These are phyloP conservation scores for Fusarium denticulatum DNA, from an alignment of 2,329 filamentous ascomycete species.

Conservation along the genomic window DNA sequence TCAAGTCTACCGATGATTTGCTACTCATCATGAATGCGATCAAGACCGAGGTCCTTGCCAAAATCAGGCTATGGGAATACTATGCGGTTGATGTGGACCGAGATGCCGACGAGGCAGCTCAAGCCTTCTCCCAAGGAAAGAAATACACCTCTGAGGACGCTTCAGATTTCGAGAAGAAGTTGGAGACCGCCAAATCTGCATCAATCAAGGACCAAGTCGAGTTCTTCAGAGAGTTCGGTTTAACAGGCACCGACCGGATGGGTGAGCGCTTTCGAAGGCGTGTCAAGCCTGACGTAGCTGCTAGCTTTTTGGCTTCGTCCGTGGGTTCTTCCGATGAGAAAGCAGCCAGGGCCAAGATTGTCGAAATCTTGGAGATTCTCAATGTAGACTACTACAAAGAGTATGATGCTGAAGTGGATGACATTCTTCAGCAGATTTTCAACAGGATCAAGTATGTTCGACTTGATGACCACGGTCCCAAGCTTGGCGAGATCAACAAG, in stretches of 20 bases:
- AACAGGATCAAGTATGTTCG: constrained; percentile 96
- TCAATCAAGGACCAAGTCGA: constrained; percentile 63
- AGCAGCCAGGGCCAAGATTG: constrained; percentile 64
- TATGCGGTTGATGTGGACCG: constrained; percentile 84
- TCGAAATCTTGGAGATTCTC: constrained; percentile 78
- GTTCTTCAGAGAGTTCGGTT: constrained; percentile 74
- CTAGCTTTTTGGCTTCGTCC: constrained; percentile 58
- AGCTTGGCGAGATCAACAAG: constrained; percentile 79
- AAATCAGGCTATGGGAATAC: constrained; percentile 90
- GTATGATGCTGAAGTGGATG: constrained; percentile 84
- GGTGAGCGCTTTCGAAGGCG: constrained; percentile 81
- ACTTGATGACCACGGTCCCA: constrained; percentile 91
- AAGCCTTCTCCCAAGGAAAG: constrained; percentile 75
- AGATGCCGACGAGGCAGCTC: constrained; percentile 73
- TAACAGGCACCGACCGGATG: constrained; percentile 77
- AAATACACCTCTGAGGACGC: constrained; percentile 62
- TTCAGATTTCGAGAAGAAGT: constrained; percentile 43
- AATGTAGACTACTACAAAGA: constrained; percentile 92
- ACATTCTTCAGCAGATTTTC: constrained; percentile 89
- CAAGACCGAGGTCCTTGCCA: constrained; percentile 80
- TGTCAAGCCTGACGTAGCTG: constrained; percentile 75
- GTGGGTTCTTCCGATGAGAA: constrained; percentile 71
- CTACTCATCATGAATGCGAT: constrained; percentile 84
- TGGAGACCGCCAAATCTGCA: constrained; percentile 60
- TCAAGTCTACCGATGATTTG: constrained; percentile 78